Conservation (phyloP, 208 protist genomes). For the Trypanosoma conorhini region DNA sequence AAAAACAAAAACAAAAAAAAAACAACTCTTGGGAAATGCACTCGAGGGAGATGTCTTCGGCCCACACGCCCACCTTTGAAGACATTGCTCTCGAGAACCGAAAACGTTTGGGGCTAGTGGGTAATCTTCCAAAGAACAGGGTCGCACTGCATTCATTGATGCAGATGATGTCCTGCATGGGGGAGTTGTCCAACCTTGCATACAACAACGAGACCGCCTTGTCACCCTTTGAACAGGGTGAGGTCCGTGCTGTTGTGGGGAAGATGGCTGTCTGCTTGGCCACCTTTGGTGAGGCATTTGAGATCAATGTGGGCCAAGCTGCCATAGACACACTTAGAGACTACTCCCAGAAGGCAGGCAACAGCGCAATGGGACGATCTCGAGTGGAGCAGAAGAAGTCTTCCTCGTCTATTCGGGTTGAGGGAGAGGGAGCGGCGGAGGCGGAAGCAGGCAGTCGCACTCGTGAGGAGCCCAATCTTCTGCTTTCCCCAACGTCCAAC, state of each 20-base stretch:
- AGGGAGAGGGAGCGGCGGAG: neutral
- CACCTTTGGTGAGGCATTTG: conserved; percentile 58
- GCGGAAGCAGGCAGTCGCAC: neutral
- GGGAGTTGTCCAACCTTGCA: conserved; percentile 62
- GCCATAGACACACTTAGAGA: conserved; percentile 41
- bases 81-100: conserved; percentile 56
- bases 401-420: neutral
- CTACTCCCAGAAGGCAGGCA: conserved; percentile 37
- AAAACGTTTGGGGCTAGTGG: conserved; percentile 36
- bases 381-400: conserved; percentile 9
- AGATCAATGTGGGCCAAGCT: conserved; percentile 50
- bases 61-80: conserved; percentile 36
- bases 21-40: conserved; percentile 8
- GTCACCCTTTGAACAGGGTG: conserved; percentile 70
- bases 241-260: conserved; percentile 58
- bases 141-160: conserved; percentile 54
- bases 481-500: conserved; percentile 38
- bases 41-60: conserved; percentile 8
- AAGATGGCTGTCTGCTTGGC: conserved; percentile 58
- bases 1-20: no score
- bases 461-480: conserved; percentile 6
- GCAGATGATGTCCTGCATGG: conserved; percentile 78
- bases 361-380: neutral
- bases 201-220: conserved; percentile 45
- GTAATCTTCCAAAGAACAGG: conserved; percentile 30